Evolutionary conservation across 768 basidiomycete species (phyloP), one percentile per base, ranked within the genome.

Genomic region (Pleurotus cornucopiae): DNA sequence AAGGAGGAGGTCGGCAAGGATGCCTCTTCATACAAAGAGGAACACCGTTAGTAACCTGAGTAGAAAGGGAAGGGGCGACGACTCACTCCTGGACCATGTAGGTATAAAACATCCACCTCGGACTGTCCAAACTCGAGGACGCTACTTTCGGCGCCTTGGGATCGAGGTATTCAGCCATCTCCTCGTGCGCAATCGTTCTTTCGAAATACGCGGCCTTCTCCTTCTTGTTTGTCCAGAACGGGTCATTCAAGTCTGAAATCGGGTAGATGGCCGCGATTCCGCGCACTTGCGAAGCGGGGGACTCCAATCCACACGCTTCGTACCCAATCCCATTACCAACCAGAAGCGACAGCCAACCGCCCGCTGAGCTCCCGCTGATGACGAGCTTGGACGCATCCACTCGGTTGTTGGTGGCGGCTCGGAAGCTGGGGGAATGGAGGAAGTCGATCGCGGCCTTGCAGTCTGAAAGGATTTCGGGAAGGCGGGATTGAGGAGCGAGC

Each of bases 61-160:
- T 6, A 49, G 21, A 18, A 20, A 11, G 13, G 3, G 37, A 23
- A 18, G 4, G 11, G n/a, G 1, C 41, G 26, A 14, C 12, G 2
- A 61, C 72, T 45, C 47, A 73, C 72, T 73, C 73, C 62, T 75
- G 74, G 9, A 75, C 63, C 73, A 74, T 75, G 56, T 72, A 75
- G 49, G 59, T 58, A 56, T 75, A 75, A 49, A 73, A 72, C 14
- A 74, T 62, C 21, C 65, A 53, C 25, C 74, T 58, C 38, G 55
- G 57, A 21, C 64, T 67, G 13, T 71, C 68, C 30, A 59, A 11
- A 1, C 64, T 58, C 0, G 67, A 63, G 41, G 51, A 67, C 2
- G 63, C 58, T 7, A 64, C 63, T 58, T 69, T 69, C 30, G 55
- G 48, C 3, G 59, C 61, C 1, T 61, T 44, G 0, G 72, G 70